Evolutionary conservation across 768 basidiomycete species (phyloP).

Genomic region (Rhodotorula kratochvilovae): DNA sequence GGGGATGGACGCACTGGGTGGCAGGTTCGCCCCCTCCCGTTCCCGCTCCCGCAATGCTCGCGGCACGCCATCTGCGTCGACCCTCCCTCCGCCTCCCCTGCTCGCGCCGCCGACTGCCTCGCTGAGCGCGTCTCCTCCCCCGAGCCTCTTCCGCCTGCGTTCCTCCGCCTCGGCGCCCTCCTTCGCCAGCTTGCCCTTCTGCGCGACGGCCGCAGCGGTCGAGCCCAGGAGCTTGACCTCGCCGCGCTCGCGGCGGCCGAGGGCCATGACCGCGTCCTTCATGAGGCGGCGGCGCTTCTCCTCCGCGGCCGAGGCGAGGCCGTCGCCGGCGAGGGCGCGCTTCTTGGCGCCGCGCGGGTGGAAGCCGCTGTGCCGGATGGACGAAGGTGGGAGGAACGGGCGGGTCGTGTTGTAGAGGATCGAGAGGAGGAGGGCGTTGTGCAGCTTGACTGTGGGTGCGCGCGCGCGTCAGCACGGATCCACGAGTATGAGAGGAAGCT

Average conservation of each 20-base stretch:
- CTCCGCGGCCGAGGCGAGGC: not conserved
- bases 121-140: not conserved
- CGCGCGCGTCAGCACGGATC: not conserved
- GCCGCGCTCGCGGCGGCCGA: slow-evolving; percentile 32
- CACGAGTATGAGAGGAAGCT: not conserved
- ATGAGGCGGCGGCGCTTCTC: slow-evolving; percentile 28
- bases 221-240: slow-evolving; percentile 32
- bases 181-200: not conserved
- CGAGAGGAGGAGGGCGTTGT: slow-evolving; percentile 43
- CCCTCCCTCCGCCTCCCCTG: not conserved
- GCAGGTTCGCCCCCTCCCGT: not conserved
- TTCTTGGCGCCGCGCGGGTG: slow-evolving; percentile 32
- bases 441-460: slow-evolving; percentile 29
- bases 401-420: slow-evolving; percentile 44
- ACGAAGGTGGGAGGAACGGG: slow-evolving; percentile 37
- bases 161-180: slow-evolving; percentile 2
- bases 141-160: not conserved
- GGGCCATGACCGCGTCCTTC: slow-evolving; percentile 33
- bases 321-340: slow-evolving; percentile 22
- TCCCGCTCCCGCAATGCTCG: not conserved
- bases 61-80: not conserved
- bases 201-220: not conserved
- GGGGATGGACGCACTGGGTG: not conserved
- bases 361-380: slow-evolving; percentile 41
- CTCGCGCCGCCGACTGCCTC: slow-evolving; percentile 9